A percentile compares a stretch with the other conserved stretches of the same genome.
These are phyloP conservation scores for Fraxinus velutina DNA, from an alignment of 305 asterid genomes.

Conservation along the genomic window DNA sequence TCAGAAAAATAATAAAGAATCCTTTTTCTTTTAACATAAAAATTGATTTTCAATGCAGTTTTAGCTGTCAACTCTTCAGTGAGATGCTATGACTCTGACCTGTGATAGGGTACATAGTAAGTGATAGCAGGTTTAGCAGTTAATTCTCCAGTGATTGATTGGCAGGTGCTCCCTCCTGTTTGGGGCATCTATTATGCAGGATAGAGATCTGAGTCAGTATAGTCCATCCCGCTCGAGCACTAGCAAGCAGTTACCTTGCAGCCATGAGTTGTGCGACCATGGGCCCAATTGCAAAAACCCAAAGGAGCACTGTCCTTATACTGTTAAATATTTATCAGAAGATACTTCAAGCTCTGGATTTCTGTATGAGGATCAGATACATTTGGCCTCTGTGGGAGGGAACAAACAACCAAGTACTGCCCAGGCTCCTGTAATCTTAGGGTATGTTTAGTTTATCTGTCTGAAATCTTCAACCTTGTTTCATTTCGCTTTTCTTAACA, in stretches of 20 bases:
- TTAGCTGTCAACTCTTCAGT: neutral
- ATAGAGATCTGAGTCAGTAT: constrained; percentile 67
- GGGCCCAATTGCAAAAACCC: constrained; percentile 56
- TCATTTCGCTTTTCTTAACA: constrained; percentile 8
- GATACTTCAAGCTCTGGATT: constrained; percentile 77
- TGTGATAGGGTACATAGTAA: constrained; percentile 21
- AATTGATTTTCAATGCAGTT: neutral
- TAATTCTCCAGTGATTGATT: constrained; percentile 69
- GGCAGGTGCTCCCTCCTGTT: constrained; percentile 77
- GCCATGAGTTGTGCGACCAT: constrained; percentile 59
- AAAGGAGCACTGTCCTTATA: constrained; percentile 66
- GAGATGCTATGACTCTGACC: neutral
- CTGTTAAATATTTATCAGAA: constrained; percentile 41
- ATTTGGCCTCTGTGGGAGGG: constrained; percentile 49
- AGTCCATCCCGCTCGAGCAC: constrained; percentile 65
- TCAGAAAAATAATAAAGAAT: neutral
- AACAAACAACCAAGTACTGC: constrained; percentile 38
- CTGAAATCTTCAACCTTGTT: neutral
- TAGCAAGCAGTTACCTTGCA: constrained; percentile 64
- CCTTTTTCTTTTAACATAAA: neutral
- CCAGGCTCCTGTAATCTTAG: constrained; percentile 54
- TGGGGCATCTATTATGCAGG: constrained; percentile 89
- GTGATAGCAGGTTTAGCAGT: constrained; percentile 52
- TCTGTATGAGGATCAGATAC: constrained; percentile 72
- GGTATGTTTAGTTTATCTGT: constrained; percentile 37